Evolutionary conservation across 495 filamentous ascomycete species (phyloP), one percentile per base, ranked within the genome.

Genomic region (Zalerion maritima): DNA sequence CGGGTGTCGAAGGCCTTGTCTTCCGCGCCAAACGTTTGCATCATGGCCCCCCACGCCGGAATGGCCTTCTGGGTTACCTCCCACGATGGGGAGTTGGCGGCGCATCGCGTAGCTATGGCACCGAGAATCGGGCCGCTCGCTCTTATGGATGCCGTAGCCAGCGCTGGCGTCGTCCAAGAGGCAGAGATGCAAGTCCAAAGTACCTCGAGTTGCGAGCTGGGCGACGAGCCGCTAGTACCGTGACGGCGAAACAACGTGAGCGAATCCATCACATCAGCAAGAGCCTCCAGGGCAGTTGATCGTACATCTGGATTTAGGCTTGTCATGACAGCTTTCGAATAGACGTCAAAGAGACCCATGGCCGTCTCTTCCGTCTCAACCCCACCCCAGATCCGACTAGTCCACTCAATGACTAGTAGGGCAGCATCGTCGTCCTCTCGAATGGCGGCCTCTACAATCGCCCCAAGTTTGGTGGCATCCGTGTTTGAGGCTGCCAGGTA

Each of bases 1-100:
- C 78, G 62, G 1, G 71, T 74, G 28, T 74, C 71, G 29, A 78
- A 78, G 35, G 73, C 63, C 34, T 60, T 57, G 21, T 60, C 49
- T n/a, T 57, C 47, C 23, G 46, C 41, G 7, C 59, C 47, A 10
- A 50, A 49, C 21, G 55, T 49, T 17, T 37, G 41, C 15, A 69
- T 51, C 57, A 66, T 52, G 13, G 28, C 27, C 9, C 58, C 61
- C 60, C 60, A 68, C 14, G 33, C 35, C 3, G 42, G 36, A 7
- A 67, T 29, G 19, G 27, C 21, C 5, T 28, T 21, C 11, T 15
- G 35, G 31, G 2, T 31, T 18, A 5, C 35, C 28, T 2, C 33
- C 28, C 7, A 32, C 30, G 5, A 40, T 20, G 2, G 11, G n/a
- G n/a, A n/a, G n/a, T n/a, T n/a, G n/a, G n/a, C n/a, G n/a, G n/a